phyloP scores from a whole-genome alignment of 1,284 basidiomycete genomes.

The Pisolithus thermaeus region DNA sequence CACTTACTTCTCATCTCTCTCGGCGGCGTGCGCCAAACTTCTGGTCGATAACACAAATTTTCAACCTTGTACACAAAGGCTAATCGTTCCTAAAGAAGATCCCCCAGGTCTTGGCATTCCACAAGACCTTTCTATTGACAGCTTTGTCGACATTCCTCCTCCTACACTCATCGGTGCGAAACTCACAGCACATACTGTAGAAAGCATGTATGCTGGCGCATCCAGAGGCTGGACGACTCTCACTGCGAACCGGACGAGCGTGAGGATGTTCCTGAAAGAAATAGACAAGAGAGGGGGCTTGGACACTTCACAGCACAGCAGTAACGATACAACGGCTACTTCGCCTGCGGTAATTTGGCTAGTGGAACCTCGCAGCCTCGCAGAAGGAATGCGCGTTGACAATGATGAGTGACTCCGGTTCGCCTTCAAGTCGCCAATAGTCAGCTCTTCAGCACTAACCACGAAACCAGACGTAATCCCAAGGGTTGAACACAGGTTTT shows the following conservation, averaged over 20 bases:
- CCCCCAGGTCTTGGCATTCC: neutral
- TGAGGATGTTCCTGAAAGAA: slow-evolving; percentile 65
- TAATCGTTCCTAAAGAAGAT: neutral
- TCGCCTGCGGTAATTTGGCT: slow-evolving; percentile 58
- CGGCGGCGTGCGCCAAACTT: slow-evolving; percentile 46
- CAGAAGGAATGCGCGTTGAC: slow-evolving; percentile 57
- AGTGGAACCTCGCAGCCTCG: slow-evolving; percentile 68
- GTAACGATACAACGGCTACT: slow-evolving; percentile 1
- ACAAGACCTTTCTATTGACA: slow-evolving; percentile 3
- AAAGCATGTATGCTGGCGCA: slow-evolving; percentile 65
- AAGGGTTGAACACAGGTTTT: no score
- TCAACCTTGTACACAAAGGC: neutral
- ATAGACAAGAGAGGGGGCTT: slow-evolving; percentile 9
- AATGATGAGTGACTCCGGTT: neutral
- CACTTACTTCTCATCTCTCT: slow-evolving; percentile 41
- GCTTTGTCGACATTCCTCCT: slow-evolving; percentile 34
- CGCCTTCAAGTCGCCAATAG: neutral
- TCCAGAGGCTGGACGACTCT: slow-evolving; percentile 73
- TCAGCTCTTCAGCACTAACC: no score
- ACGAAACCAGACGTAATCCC: no score
- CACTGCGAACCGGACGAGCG: slow-evolving; percentile 73
- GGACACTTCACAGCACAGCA: slow-evolving; percentile 8
- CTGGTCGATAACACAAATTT: slow-evolving; percentile 38
- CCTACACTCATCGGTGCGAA: slow-evolving; percentile 21
- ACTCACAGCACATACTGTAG: slow-evolving; percentile 52